Percentiles rank a stretch among this genome's conserved stretches.
These are phyloP conservation scores for Suillus luteus DNA, from an alignment of 768 basidiomycete genomes.

Conservation along the genomic window DNA sequence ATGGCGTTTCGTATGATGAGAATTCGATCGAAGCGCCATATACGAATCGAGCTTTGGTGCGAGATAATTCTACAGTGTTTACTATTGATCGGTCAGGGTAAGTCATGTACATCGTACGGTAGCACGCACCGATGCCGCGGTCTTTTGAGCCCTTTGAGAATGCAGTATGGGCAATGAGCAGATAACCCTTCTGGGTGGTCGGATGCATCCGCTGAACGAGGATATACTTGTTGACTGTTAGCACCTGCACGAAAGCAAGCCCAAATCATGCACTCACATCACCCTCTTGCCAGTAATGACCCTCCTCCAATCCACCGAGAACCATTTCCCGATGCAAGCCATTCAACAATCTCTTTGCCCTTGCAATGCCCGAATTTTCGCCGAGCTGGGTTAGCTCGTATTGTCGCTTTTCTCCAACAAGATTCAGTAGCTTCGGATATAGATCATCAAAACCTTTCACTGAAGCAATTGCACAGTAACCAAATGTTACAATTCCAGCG, in stretches of 20 bases:
- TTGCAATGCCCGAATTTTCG: conserved; percentile 57
- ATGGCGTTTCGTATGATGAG: conserved; percentile 53
- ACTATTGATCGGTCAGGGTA: conserved; percentile 46
- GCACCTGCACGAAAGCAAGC: conserved; percentile 10
- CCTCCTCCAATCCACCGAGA: conserved; percentile 83
- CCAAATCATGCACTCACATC: conserved; percentile 58
- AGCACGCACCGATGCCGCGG: conserved; percentile 71
- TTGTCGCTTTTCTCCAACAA: conserved; percentile 79
- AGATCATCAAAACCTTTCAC: conserved; percentile 98
- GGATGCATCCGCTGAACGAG: conserved; percentile 92
- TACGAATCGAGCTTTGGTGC: conserved; percentile 79
- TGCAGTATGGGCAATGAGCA: conserved; percentile 90
- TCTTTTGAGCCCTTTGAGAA: conserved; percentile 83
- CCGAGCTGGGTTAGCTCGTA: conserved; percentile 72
- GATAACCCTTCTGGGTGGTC: conserved; percentile 84
- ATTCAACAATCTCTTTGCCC: conserved; percentile 75
- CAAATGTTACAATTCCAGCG: conserved; percentile 91
- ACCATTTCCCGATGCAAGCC: conserved; percentile 91
- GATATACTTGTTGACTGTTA: conserved; percentile 68
- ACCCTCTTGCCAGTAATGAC: conserved; percentile 96
- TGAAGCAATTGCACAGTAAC: conserved; percentile 84
- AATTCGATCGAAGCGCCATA: conserved; percentile 77
- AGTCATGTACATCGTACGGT: not conserved
- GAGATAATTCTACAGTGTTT: conserved; percentile 78
- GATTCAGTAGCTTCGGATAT: conserved; percentile 90